A percentile compares a stretch with the other conserved stretches of the same genome.
Evolutionary conservation across 176 grass and related monocot genomes (phyloP).

Genomic region (Aechmea fasciata): DNA sequence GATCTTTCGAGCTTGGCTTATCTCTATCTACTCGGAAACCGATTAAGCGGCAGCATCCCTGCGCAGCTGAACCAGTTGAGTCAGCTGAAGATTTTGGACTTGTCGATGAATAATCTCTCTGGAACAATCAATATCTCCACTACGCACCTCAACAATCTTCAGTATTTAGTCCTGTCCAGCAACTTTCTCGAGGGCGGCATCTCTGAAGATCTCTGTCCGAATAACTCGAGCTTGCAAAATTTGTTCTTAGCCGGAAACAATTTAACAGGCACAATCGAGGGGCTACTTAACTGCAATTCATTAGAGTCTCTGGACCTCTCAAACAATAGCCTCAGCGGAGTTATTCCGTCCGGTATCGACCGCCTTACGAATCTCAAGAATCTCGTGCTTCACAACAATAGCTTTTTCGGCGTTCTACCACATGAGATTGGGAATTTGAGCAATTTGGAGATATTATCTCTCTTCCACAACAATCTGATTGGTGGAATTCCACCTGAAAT

Average conservation of each 20-base stretch:
- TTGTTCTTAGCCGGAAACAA: background rate
- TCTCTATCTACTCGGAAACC: conserved; percentile 79
- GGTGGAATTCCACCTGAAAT: conserved; percentile 58
- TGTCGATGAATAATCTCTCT: conserved; percentile 70
- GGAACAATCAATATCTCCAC: conserved; percentile 49
- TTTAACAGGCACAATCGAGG: background rate
- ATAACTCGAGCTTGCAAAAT: conserved; percentile 37
- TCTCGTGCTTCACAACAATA: conserved; percentile 91
- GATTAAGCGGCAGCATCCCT: conserved; percentile 47
- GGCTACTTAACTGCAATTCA: background rate
- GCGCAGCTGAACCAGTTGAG: conserved; percentile 51
- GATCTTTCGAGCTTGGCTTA: conserved; percentile 43
- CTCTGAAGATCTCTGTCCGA: conserved; percentile 28
- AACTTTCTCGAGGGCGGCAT: conserved; percentile 60
- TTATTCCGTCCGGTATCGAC: conserved; percentile 43
- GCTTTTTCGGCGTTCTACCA: conserved; percentile 43
- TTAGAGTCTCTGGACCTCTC: background rate
- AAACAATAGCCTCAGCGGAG: conserved; percentile 39
- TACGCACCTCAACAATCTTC: conserved; percentile 39
- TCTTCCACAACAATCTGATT: conserved; percentile 72
- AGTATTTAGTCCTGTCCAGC: conserved; percentile 59
- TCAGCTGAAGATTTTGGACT: conserved; percentile 52
- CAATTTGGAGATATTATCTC: conserved; percentile 69
- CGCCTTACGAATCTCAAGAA: conserved; percentile 39
- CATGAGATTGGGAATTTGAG: conserved; percentile 54